Evolutionary conservation across 2,329 filamentous ascomycete genomes (phyloP).

Genomic region (Clarireedia hainanense): DNA sequence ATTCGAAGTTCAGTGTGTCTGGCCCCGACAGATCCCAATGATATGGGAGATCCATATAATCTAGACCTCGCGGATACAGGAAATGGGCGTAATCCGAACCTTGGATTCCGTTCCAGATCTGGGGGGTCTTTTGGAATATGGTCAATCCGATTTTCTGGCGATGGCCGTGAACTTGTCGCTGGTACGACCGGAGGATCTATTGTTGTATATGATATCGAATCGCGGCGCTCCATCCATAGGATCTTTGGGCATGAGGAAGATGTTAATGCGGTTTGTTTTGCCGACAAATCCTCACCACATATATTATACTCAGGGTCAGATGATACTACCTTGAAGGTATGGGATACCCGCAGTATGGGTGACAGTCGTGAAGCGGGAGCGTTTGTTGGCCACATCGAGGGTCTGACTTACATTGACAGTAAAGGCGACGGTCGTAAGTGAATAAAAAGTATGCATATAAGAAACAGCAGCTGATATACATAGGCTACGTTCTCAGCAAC

Average conservation of each 20-base stretch:
- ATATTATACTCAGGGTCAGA: constrained; percentile 95
- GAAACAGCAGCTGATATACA: background rate
- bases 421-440: constrained; percentile 56
- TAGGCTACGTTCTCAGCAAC: constrained; percentile 77
- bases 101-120: background rate
- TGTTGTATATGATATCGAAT: constrained; percentile 88
- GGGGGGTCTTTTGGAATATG: constrained; percentile 58
- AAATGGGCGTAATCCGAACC: constrained; percentile 15
- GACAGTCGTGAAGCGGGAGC: constrained; percentile 65
- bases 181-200: constrained; percentile 75
- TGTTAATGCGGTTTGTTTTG: constrained; percentile 95
- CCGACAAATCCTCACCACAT: constrained; percentile 79
- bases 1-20: constrained; percentile 79
- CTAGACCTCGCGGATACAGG: constrained; percentile 61
- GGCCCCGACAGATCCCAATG: constrained; percentile 76
- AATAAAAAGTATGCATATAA: constrained; percentile 1
- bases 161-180: constrained; percentile 83
- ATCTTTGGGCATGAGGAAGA: constrained; percentile 68
- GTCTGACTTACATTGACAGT: constrained; percentile 61
- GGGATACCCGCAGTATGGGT: constrained; percentile 89
- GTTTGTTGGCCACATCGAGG: constrained; percentile 59
- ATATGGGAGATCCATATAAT: constrained; percentile 69
- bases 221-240: constrained; percentile 59
- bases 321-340: constrained; percentile 89
- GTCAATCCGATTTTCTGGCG: constrained; percentile 87